A percentile compares a stretch with the other conserved stretches of the same genome.
phyloP scores from a whole-genome alignment of 768 basidiomycete genomes.

The Clitopilus passeckerianus region DNA sequence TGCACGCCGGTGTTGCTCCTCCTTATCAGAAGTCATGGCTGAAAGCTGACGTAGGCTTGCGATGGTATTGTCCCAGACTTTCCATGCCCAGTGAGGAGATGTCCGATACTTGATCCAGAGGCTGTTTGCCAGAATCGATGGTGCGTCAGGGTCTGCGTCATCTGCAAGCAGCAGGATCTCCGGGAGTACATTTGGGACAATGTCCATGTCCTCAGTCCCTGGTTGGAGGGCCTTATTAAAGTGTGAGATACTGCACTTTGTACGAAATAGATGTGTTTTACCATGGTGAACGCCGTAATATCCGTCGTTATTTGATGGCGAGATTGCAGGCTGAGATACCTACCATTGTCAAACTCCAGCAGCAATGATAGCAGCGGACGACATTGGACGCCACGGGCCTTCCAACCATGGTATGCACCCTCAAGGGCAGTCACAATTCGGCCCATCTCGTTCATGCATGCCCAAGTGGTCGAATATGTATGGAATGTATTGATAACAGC shows the following conservation, averaged over 20 bases:
- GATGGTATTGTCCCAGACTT: constrained; percentile 80
- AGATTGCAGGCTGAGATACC: constrained; percentile 46
- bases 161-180: constrained; percentile 67
- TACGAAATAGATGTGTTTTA: constrained; percentile 21
- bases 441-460: constrained; percentile 62
- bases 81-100: constrained; percentile 72
- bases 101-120: constrained; percentile 83
- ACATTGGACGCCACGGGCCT: constrained; percentile 59
- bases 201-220: constrained; percentile 28
- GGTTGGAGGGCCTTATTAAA: constrained; percentile 42
- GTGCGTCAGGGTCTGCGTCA: constrained; percentile 53
- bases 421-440: constrained; percentile 56
- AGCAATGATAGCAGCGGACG: constrained; percentile 60
- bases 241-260: not conserved
- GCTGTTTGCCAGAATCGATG: constrained; percentile 66
- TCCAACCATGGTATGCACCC: constrained; percentile 58
- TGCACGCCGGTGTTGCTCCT: constrained; percentile 46
- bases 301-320: constrained; percentile 61
- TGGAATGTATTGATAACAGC: constrained; percentile 70
- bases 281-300: constrained; percentile 56
- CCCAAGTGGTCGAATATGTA: constrained; percentile 70
- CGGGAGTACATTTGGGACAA: constrained; percentile 44
- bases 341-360: constrained; percentile 59
- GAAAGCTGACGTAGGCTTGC: constrained; percentile 70
- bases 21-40: constrained; percentile 42